Conservation (phyloP, 768 basidiomycete genomes). For the Auricularia sp. region DNA sequence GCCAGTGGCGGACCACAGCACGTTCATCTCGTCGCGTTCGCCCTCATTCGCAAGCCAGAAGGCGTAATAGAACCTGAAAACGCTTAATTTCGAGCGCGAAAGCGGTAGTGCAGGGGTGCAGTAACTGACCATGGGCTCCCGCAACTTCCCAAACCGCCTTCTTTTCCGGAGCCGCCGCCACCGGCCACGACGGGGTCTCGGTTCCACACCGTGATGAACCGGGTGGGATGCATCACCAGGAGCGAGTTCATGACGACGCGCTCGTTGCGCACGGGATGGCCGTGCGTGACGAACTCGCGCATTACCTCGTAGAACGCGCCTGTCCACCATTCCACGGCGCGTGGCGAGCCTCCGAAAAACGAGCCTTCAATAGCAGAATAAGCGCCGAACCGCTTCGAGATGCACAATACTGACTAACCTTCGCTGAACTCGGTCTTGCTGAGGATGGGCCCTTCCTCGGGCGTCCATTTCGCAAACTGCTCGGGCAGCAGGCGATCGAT, state of each 20-base stretch:
- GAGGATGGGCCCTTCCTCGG: conserved; percentile 41
- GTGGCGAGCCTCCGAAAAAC: conserved; percentile 44
- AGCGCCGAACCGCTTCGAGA: neutral
- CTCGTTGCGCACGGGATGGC: conserved; percentile 46
- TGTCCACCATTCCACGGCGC: conserved; percentile 37
- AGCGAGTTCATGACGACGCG: conserved; percentile 43
- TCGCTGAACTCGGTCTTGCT: conserved; percentile 29
- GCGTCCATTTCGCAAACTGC: conserved; percentile 30
- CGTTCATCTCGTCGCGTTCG: conserved; percentile 16
- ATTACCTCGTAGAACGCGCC: conserved; percentile 40
- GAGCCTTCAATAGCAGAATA: conserved; percentile 24
- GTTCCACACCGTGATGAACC: conserved; percentile 37
- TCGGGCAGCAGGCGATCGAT: conserved; percentile 26
- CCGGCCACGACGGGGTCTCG: conserved; percentile 13
- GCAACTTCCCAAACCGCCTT: neutral
- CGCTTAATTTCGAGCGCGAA: too few relatives aligned
- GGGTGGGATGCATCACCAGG: conserved; percentile 35
- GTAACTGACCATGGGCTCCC: neutral
- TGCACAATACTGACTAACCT: conserved; percentile 25
- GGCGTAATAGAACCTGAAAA: conserved; percentile 37
- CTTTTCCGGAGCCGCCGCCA: neutral
- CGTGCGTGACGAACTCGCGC: conserved; percentile 35
- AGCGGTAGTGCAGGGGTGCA: neutral
- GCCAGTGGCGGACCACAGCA: conserved; percentile 8
- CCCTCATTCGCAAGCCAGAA: conserved; percentile 33